A percentile compares a stretch with the other conserved stretches of the same genome.
These are phyloP conservation scores for Chrysoporthe austroafricana DNA, from an alignment of 2,329 filamentous ascomycete genomes.

Conservation along the genomic window DNA sequence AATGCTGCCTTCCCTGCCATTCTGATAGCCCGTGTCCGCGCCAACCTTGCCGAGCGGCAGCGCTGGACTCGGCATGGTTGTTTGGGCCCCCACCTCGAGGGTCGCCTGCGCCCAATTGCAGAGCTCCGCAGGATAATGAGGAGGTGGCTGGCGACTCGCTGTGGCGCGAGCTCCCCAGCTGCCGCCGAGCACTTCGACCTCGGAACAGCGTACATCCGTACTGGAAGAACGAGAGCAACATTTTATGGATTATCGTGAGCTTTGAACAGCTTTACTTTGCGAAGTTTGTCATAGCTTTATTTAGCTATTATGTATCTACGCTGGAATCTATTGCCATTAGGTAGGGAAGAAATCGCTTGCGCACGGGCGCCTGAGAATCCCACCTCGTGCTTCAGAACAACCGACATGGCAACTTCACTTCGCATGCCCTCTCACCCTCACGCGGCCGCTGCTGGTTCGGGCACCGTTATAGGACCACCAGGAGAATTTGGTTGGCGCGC, in stretches of 20 bases:
- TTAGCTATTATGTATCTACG: not conserved
- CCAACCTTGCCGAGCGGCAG: constrained; percentile 5
- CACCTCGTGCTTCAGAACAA: constrained; percentile 55
- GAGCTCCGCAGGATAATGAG: not conserved
- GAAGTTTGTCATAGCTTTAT: not conserved
- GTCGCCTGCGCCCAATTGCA: constrained; percentile 8
- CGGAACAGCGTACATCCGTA: not conserved
- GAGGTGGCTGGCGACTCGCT: constrained; percentile 10
- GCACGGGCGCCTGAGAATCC: constrained; percentile 33
- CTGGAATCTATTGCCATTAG: not conserved
- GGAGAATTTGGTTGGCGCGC: constrained; percentile 74
- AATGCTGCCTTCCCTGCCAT: constrained; percentile 16
- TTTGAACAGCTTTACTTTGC: not conserved
- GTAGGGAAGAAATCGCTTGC: not conserved
- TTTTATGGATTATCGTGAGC: not conserved
- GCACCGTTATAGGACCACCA: constrained; percentile 72
- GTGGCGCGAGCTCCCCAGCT: constrained; percentile 11
- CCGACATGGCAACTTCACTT: constrained; percentile 48
- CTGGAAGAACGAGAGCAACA: not conserved
- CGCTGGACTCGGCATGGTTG: not conserved
- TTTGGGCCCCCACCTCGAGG: not conserved
- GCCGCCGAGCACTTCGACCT: constrained; percentile 42
- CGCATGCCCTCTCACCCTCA: not conserved
- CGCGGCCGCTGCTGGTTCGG: constrained; percentile 29
- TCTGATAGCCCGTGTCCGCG: constrained; percentile 4